Base-by-base conservation (phyloP, 176 grass and related monocot genomes). In the Zoysia pacifica region DNA sequence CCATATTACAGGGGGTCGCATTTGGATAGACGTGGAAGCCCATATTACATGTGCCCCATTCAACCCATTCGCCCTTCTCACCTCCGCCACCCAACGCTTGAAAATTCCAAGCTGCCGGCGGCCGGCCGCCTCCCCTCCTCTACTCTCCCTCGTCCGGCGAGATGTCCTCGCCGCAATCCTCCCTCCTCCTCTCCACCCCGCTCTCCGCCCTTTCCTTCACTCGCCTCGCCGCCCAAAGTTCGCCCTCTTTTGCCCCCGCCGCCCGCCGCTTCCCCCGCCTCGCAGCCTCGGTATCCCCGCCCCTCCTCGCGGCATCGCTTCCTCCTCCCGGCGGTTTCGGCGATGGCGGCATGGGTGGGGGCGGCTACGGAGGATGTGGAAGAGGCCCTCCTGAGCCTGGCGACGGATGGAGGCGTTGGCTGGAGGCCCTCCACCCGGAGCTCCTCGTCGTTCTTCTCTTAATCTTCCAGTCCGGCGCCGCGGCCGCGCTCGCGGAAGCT, bases 161-260 rank as follows among this genome's bases (percentile, higher is more conserved):
- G 49, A 85, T 89, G 87, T 75, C 64, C 47, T 75, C 77, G 18
- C 61, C 82, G 5, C 87, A 89, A 50, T 80, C 86, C 56, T 7
- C 78, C 70, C 18, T 82, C 56, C 53, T 72, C 69, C 72, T 88
- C 10, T 51, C 78, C 40, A 54, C 74, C 46, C 16, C 65, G n/a
- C 68, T 70, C 66, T 56, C 69, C 48, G 62, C 53, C 20, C 28
- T 52, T 3, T 9, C 62, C 20, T 38, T 72, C 46, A 60, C 28
- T 16, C 87, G 76, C 60, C 28, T 73, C 15, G 2, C 35, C 37
- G 36, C 37, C 67, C 40, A 20, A 15, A 3, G 7, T 60, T 42
- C 81, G 1, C 6, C 36, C 28, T 36, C 2, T 3, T 49, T 74
- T 46, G 5, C 44, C 39, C 70, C 65, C 67, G 4, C 46, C 66